Evolutionary conservation across 768 basidiomycete species (phyloP).

Genomic region (Botryobasidium botryosum): DNA sequence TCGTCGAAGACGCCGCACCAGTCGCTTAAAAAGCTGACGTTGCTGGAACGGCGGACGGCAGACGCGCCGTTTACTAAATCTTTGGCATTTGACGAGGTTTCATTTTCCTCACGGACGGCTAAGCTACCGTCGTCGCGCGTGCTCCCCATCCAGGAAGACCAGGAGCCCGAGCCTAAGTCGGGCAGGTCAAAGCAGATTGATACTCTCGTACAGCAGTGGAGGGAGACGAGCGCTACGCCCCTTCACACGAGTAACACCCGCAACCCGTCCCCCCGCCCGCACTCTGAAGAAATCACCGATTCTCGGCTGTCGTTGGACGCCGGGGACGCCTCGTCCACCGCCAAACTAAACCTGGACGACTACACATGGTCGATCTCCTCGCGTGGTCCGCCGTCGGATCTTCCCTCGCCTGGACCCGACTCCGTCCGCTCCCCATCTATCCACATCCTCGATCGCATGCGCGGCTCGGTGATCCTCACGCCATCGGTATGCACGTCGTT

Average conservation of each 20-base stretch:
- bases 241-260: conserved; percentile 9
- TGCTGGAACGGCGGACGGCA: neutral
- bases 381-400: conserved; percentile 35
- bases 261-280: conserved; percentile 40
- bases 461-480: conserved; percentile 22
- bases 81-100: neutral
- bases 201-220: neutral
- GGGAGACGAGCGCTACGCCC: neutral
- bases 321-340: too few relatives aligned
- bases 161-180: neutral
- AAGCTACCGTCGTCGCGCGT: neutral
- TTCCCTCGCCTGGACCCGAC: conserved; percentile 10
- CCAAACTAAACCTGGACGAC: conserved; percentile 44
- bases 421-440: conserved; percentile 33
- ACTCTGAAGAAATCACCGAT: conserved; percentile 48
- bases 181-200: neutral
- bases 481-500: conserved; percentile 12
- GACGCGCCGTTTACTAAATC: neutral
- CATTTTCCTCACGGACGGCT: neutral
- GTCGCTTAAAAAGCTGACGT: neutral
- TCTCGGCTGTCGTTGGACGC: too few relatives aligned
- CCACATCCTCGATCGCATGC: conserved; percentile 34
- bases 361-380: conserved; percentile 58
- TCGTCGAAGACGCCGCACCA: neutral
- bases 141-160: neutral